Percentiles rank a stretch among this genome's conserved stretches.
phyloP scores from a whole-genome alignment of 345 rosid genomes.

The Kandelia obovata region DNA sequence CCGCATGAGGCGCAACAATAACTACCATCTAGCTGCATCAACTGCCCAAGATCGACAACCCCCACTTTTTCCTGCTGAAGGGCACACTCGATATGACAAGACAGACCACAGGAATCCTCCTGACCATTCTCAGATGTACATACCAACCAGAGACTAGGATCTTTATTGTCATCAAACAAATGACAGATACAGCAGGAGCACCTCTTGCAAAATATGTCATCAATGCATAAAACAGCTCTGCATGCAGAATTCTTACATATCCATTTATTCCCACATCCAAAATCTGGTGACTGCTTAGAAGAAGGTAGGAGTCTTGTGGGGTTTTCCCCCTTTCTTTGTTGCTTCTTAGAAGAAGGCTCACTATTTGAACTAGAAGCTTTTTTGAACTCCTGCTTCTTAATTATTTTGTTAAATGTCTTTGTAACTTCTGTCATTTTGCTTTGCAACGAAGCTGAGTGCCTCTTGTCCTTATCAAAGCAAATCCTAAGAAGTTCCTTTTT shows the following conservation, averaged over 20 bases:
- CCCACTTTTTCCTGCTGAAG: conserved; percentile 80
- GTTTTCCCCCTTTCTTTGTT: conserved; percentile 62
- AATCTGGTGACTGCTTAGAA: conserved; percentile 41
- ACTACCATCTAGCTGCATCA: conserved; percentile 84
- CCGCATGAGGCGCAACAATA: conserved; percentile 96
- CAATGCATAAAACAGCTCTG: conserved; percentile 51
- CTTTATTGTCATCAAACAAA: conserved; percentile 82
- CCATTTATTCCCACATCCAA: conserved; percentile 54
- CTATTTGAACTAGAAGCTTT: conserved; percentile 33
- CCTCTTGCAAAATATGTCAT: conserved; percentile 84
- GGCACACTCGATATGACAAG: conserved; percentile 95
- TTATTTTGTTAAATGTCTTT: conserved; percentile 41
- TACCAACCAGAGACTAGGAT: conserved; percentile 77
- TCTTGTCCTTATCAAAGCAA: conserved; percentile 48
- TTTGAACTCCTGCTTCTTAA: conserved; percentile 63
- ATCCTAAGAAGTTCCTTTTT: conserved; percentile 46
- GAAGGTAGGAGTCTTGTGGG: conserved; percentile 44
- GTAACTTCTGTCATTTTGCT: conserved; percentile 59
- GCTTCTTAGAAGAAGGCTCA: conserved; percentile 52
- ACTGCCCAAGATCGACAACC: conserved; percentile 70
- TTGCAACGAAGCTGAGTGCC: conserved; percentile 49
- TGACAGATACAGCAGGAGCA: conserved; percentile 98
- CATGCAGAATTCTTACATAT: conserved; percentile 71
- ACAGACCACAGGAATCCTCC: conserved; percentile 75
- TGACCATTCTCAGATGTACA: conserved; percentile 55